Base-by-base conservation (phyloP, 202 grass and related monocot species). In the Schoenoplectus triqueter region DNA sequence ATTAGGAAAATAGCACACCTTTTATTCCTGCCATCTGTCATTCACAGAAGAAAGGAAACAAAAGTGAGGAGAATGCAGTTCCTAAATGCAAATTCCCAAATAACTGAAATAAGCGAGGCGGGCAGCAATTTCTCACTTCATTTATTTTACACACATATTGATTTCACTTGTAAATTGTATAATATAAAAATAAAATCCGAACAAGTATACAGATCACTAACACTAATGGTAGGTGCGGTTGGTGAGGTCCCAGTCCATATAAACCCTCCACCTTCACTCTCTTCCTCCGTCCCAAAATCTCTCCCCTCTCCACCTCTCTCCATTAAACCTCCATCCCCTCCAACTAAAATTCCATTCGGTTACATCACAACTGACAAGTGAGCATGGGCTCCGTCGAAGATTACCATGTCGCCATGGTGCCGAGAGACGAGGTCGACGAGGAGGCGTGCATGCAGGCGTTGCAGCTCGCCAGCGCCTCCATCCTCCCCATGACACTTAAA, bases 401-500 rank as follows among this genome's bases (percentile, higher is more conserved):
- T 52, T 73, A 5, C 0, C 48, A 73, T 49, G 64, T 71, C 46
- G 89, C 87, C 69, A 64, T 69, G 76, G 62, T 86, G 21, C 62
- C 88, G 8, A 11, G 82, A 56, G 78, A 87, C 10, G 84, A 76
- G 4, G 55, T 64, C 4, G 94, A 97, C 39, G 94, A 97, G 89
- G 85, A 87, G 19, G 90, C 94, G 15, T 97, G 92, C 84, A 88
- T 94, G 87, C 89, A 84, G 76, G 92, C 94, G 1, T 0, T 97
- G 72, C 89, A 90, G 88, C 92, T 97, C 71, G 87, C 15, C 9
- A 88, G 88, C 45, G 72, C 92, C 19, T 88, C 92, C 31, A 88
- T 94, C 88, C 92, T 94, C 55, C 92, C 94, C 10, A 97, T 97
- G 94, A 97, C 94, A 7, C 89, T 97, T 0, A 97, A 89, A 68